These are phyloP conservation scores for Fistulinella staudtii DNA, from an alignment of 1,284 basidiomycete genomes.

Conservation along the genomic window DNA sequence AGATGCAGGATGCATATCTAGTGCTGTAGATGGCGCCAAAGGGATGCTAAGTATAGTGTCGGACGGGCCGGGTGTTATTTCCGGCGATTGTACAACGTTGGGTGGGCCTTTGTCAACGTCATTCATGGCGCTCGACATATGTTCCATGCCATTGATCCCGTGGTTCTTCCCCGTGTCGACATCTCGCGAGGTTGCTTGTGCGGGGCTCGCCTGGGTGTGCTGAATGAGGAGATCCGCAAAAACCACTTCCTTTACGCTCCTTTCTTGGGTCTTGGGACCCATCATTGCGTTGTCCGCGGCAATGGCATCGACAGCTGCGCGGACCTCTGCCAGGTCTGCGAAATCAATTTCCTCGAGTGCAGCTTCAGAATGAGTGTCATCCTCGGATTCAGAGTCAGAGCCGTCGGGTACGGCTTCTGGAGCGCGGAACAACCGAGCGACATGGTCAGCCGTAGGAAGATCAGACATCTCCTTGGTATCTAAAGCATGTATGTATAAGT, in stretches of 20 bases:
- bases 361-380: conserved; percentile 24
- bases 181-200: not conserved
- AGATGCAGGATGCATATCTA: not conserved
- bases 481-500: conserved; percentile 17
- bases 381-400: conserved; percentile 19
- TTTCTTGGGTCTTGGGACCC: conserved; percentile 15
- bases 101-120: not conserved
- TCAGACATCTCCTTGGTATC: conserved; percentile 48
- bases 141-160: not conserved
- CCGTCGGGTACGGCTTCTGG: conserved; percentile 8
- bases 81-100: too few species aligned
- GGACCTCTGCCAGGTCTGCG: conserved; percentile 49
- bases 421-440: conserved; percentile 56
- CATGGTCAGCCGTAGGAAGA: conserved; percentile 61
- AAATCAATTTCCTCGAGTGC: conserved; percentile 64
- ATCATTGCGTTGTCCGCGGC: conserved; percentile 10
- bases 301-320: conserved; percentile 23
- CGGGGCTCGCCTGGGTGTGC: conserved; percentile 22
- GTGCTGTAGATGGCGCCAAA: too few species aligned
- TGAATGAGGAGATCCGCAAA: conserved; percentile 55
- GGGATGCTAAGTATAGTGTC: too few species aligned
- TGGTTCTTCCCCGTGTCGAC: conserved; percentile 29
- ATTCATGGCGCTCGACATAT: not conserved
- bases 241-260: conserved; percentile 55
- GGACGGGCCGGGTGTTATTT: too few species aligned